Conservation (phyloP, 1,139 yeast species). For the Candida tunisiensis region DNA sequence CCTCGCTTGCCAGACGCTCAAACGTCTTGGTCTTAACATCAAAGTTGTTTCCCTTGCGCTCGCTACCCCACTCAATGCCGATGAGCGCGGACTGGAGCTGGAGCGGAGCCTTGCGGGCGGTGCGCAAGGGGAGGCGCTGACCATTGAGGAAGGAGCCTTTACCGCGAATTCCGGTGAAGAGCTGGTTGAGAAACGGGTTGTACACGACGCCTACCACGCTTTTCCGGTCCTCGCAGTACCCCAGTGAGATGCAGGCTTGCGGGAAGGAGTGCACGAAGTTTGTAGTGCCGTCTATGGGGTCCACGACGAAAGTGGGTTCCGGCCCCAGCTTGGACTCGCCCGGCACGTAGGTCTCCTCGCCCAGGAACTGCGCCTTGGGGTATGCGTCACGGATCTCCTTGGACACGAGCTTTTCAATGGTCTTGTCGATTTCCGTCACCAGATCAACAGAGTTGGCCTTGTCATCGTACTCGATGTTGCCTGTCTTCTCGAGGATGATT, state of each 20-base stretch:
- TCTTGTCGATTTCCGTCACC: slow-evolving; percentile 40
- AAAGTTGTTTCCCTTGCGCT: slow-evolving; percentile 33
- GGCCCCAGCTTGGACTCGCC: slow-evolving; percentile 29
- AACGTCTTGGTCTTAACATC: slow-evolving; percentile 31
- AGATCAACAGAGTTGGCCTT: slow-evolving; percentile 40
- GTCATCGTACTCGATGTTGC: slow-evolving; percentile 32
- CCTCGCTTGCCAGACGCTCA: slow-evolving; percentile 24
- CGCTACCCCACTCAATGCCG: slow-evolving; percentile 46
- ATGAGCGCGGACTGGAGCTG: slow-evolving; percentile 32
- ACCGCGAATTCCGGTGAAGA: slow-evolving; percentile 35
- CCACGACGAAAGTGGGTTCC: slow-evolving; percentile 43
- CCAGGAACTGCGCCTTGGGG: slow-evolving; percentile 35
- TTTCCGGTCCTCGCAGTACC: slow-evolving; percentile 29
- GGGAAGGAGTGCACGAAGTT: slow-evolving; percentile 45
- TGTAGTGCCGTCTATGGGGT: slow-evolving; percentile 47
- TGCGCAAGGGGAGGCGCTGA: slow-evolving; percentile 23
- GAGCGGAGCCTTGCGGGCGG: slow-evolving; percentile 17
- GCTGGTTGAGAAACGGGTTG: slow-evolving; percentile 33
- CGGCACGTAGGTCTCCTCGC: slow-evolving; percentile 37
- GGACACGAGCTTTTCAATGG: slow-evolving; percentile 32
- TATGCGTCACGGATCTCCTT: slow-evolving; percentile 19
- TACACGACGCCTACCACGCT: slow-evolving; percentile 44
- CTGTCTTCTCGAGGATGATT: slow-evolving; percentile 27
- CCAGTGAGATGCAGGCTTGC: slow-evolving; percentile 40
- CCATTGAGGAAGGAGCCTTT: slow-evolving; percentile 35